A percentile compares a stretch with the other conserved stretches of the same genome.
phyloP scores from a whole-genome alignment of 164 flowering plant species.

The Echeveria elegans region DNA sequence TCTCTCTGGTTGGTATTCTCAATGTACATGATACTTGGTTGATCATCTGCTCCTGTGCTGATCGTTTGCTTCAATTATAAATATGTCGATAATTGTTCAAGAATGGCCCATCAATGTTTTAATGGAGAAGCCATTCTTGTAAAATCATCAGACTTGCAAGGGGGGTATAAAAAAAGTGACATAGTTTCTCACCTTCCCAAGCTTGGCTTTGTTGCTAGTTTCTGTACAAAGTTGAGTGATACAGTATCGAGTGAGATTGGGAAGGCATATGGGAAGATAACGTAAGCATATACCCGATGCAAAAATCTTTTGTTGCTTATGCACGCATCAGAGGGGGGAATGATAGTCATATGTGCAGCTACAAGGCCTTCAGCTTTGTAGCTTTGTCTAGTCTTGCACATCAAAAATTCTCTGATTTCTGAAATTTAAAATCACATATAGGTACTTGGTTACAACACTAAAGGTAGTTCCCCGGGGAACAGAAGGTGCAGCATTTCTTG shows the following conservation, averaged over 20 bases:
- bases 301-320: background rate
- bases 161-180: too few species aligned
- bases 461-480: too few species aligned
- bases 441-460: too few species aligned
- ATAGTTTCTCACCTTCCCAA: too few species aligned
- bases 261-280: conserved; percentile 82
- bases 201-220: too few species aligned
- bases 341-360: too few species aligned
- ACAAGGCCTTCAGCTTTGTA: too few species aligned
- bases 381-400: too few species aligned
- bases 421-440: too few species aligned
- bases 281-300: conserved; percentile 56
- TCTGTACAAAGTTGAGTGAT: conserved; percentile 51
- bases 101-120: background rate
- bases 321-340: background rate
- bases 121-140: background rate
- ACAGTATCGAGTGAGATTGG: conserved; percentile 98
- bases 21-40: background rate
- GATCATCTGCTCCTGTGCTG: background rate
- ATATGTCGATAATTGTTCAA: background rate
- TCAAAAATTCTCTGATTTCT: too few species aligned
- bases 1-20: background rate
- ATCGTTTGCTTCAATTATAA: background rate
- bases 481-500: too few species aligned
- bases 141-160: background rate